phyloP scores from a whole-genome alignment of 257 asterid genomes.

The Forsythia suspensa region DNA sequence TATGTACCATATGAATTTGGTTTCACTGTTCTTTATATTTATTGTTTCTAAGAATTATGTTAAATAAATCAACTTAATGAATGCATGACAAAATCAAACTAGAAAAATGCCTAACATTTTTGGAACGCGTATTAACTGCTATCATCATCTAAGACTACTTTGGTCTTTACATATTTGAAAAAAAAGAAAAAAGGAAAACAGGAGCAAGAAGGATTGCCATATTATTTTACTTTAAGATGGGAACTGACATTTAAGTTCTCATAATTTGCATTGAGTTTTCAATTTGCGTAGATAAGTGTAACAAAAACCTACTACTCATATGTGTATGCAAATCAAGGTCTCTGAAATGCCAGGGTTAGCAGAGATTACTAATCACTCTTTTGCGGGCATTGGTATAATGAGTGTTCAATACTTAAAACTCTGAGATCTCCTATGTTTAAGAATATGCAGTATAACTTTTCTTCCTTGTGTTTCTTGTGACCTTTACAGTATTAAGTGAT shows the following conservation, averaged over 20 bases:
- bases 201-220: background rate
- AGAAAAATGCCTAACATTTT: background rate
- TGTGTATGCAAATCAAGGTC: slow-evolving; percentile 2
- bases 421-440: slow-evolving; percentile 4
- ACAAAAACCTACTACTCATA: background rate
- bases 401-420: slow-evolving; percentile 5
- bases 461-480: slow-evolving; percentile 7
- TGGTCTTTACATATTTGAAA: background rate
- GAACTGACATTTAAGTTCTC: too few relatives aligned
- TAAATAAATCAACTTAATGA: background rate
- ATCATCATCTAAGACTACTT: background rate
- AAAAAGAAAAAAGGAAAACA: background rate
- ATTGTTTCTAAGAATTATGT: background rate
- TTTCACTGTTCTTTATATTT: background rate
- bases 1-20: background rate
- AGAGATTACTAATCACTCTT: background rate
- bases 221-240: background rate
- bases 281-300: background rate
- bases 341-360: slow-evolving; percentile 4
- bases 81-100: background rate
- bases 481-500: slow-evolving; percentile 61
- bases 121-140: background rate
- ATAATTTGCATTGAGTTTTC: background rate
- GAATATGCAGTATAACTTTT: slow-evolving; percentile 14
- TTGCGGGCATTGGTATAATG: background rate